These are phyloP conservation scores for Trichothecium sympodiale DNA, from an alignment of 2,329 filamentous ascomycete genomes.

Conservation along the genomic window DNA sequence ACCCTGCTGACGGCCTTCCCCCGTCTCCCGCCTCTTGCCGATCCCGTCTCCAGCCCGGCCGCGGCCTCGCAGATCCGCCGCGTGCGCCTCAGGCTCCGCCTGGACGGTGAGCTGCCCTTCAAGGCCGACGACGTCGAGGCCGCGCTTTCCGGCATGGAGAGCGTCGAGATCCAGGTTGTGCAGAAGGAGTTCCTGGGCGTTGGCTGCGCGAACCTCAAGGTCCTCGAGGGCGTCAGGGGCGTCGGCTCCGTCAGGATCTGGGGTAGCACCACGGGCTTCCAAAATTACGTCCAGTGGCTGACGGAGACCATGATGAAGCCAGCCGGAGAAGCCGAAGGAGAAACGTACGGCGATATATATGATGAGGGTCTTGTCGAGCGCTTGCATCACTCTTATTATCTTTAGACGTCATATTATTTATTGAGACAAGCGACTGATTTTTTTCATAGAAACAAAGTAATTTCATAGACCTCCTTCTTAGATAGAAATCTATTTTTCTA, in stretches of 20 bases:
- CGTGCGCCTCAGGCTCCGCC: constrained; percentile 26
- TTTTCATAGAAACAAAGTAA: no score
- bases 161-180: constrained; percentile 27
- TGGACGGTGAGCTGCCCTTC: constrained; percentile 27
- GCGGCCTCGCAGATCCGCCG: constrained; percentile 23
- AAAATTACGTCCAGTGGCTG: constrained; percentile 31
- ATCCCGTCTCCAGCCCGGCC: constrained; percentile 17
- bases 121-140: constrained; percentile 16
- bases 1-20: constrained; percentile 28
- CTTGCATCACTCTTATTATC: not conserved
- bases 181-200: constrained; percentile 27
- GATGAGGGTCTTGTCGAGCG: no score
- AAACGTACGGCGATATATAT: constrained; percentile 4
- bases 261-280: constrained; percentile 28
- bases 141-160: constrained; percentile 24
- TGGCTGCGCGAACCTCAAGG: constrained; percentile 23
- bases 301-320: constrained; percentile 21
- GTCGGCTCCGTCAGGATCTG: constrained; percentile 22
- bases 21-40: constrained; percentile 21
- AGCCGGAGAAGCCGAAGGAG: constrained; percentile 5
- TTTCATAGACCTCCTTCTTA: no score
- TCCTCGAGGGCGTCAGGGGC: constrained; percentile 31
- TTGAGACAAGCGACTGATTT: no score
- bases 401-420: constrained; percentile 1
- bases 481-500: no score